phyloP scores from a whole-genome alignment of 352 stramenopile species.

The Thalassiosira hispida region DNA sequence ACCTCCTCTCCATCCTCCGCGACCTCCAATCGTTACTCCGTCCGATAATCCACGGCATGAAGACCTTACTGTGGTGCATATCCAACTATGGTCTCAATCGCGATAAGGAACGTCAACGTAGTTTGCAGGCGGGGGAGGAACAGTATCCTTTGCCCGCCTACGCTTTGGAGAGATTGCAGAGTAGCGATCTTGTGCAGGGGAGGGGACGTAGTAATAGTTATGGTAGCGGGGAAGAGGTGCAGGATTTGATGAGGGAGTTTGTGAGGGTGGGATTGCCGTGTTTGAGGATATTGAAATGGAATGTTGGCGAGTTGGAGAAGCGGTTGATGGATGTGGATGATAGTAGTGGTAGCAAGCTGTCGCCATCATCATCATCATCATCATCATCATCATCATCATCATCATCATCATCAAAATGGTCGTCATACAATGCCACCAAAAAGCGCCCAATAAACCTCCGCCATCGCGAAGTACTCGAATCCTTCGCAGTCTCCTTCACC shows the following conservation, averaged over 20 bases:
- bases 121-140: constrained; percentile 30
- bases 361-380: neutral
- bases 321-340: neutral
- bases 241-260: constrained; percentile 92
- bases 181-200: neutral
- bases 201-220: constrained; percentile 56
- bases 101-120: constrained; percentile 58
- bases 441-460: constrained; percentile 85
- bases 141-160: constrained; percentile 31
- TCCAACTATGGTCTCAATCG: constrained; percentile 78
- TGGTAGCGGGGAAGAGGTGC: constrained; percentile 90
- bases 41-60: constrained; percentile 97
- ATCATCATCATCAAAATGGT: neutral
- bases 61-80: constrained; percentile 98
- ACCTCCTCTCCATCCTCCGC: constrained; percentile 42
- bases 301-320: constrained; percentile 35
- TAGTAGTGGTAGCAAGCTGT: neutral
- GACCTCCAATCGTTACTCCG: constrained; percentile 93
- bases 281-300: constrained; percentile 92
- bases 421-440: constrained; percentile 14
- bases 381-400: constrained; percentile 8
- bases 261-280: constrained; percentile 92
- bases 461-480: constrained; percentile 92
- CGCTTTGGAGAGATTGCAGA: neutral
- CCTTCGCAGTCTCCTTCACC: constrained; percentile 96